phyloP scores from a whole-genome alignment of 192 early-diverging fungal species.

The Phycomyces blakesleeanus region DNA sequence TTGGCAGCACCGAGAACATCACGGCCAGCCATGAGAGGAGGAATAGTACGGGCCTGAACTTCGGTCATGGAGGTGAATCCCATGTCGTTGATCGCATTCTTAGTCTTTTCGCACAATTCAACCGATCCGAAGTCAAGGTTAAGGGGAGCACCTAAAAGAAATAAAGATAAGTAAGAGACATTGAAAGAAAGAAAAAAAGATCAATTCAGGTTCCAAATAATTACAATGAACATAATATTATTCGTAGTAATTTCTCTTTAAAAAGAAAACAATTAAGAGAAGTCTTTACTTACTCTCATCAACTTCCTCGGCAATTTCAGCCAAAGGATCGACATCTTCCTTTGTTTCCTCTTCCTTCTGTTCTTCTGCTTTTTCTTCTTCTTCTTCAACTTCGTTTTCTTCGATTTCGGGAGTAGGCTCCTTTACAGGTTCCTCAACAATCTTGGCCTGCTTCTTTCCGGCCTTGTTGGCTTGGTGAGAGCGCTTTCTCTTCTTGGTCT shows the following conservation, averaged over 20 bases:
- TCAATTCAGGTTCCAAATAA: no score
- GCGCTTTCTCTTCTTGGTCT: constrained; percentile 18
- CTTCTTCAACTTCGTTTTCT: constrained; percentile 6
- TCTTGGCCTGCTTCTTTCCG: constrained; percentile 18
- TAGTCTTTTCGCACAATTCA: constrained; percentile 75
- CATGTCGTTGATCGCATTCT: constrained; percentile 84
- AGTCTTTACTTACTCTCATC: no score
- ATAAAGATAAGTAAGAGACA: no score
- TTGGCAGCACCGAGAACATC: constrained; percentile 99
- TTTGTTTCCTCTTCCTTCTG: neutral
- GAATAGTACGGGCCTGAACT: constrained; percentile 94
- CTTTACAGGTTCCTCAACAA: constrained; percentile 33
- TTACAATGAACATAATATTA: no score
- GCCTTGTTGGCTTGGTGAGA: constrained; percentile 12
- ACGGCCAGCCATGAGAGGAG: constrained; percentile 90
- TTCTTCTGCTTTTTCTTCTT: constrained; percentile 6
- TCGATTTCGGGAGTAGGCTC: constrained; percentile 14
- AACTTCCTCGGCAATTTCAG: no score
- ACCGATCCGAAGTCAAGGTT: constrained; percentile 71
- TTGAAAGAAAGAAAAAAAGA: no score
- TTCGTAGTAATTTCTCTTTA: no score
- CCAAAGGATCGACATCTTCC: neutral
- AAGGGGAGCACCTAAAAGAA: constrained; percentile 10
- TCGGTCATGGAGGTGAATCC: constrained; percentile 94
- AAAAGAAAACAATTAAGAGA: no score